Percentiles rank a stretch among this genome's conserved stretches.
Conservation (phyloP, 345 rosid genomes). For the Lenwebbia sp. region DNA sequence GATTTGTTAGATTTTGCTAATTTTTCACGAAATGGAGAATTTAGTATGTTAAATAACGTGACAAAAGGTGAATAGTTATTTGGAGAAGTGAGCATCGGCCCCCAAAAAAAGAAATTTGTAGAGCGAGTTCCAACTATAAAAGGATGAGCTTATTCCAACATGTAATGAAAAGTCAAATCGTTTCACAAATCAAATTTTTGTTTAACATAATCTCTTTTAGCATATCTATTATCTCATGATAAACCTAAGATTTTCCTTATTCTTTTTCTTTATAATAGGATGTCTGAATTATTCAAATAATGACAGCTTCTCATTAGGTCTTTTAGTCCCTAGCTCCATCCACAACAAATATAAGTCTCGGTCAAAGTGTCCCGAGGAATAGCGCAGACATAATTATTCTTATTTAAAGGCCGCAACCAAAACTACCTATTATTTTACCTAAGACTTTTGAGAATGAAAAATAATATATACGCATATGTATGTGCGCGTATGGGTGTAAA, state of each 20-base stretch:
- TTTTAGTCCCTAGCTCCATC: neutral
- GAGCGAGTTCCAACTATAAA: rapidly evolving
- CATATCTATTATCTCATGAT: neutral
- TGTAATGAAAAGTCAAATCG: neutral
- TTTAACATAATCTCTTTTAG: neutral
- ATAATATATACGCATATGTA: no score
- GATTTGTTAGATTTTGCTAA: neutral
- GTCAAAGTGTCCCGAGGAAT: neutral
- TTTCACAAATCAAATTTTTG: neutral
- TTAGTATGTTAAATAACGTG: neutral
- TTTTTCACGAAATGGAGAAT: neutral
- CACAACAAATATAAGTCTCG: neutral
- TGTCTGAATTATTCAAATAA: neutral
- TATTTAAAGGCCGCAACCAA: neutral
- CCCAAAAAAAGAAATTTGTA: neutral
- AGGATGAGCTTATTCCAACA: neutral
- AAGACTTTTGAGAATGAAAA: neutral
- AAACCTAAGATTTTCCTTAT: neutral
- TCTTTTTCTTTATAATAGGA: neutral
- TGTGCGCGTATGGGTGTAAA: neutral
- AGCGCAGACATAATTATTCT: neutral
- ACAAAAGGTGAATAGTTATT: neutral
- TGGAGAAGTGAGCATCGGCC: neutral
- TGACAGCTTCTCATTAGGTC: rapidly evolving
- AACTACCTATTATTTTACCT: neutral